A percentile compares a stretch with the other conserved stretches of the same genome.
These are phyloP conservation scores for Fraxinus baroniana DNA, from an alignment of 305 asterid genomes.

Conservation along the genomic window DNA sequence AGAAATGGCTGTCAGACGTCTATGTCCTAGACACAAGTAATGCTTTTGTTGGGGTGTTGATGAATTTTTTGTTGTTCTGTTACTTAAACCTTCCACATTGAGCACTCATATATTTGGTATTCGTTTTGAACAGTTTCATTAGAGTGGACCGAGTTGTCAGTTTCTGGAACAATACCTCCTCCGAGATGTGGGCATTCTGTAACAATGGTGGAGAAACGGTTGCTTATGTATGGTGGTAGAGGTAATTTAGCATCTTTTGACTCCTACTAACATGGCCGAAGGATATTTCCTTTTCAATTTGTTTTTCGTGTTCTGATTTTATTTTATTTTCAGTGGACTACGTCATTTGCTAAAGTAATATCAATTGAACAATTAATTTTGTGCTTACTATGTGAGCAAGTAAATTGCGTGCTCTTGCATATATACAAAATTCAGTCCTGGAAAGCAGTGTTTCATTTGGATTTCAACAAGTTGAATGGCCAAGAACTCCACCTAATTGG, in stretches of 20 bases:
- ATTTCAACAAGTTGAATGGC: background rate
- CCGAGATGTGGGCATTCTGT: constrained; percentile 98
- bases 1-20: constrained; percentile 95
- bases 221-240: constrained; percentile 96
- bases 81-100: constrained; percentile 1
- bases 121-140: constrained; percentile 71
- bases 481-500: background rate
- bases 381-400: background rate
- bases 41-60: constrained; percentile 16
- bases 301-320: background rate
- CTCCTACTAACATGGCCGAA: background rate
- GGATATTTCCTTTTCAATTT: constrained; percentile 4
- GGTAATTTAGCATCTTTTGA: constrained; percentile 45
- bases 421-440: background rate
- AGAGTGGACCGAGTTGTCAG: constrained; percentile 88
- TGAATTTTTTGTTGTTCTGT: background rate
- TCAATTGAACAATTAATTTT: background rate
- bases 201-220: constrained; percentile 89
- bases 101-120: constrained; percentile 19
- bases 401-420: background rate
- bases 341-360: background rate
- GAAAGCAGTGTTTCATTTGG: background rate
- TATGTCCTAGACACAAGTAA: constrained; percentile 87
- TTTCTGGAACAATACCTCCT: constrained; percentile 80
- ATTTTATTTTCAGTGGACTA: background rate